phyloP scores from a whole-genome alignment of 2,329 filamentous ascomycete species.

The Tolypocladium cylindrosporum region DNA sequence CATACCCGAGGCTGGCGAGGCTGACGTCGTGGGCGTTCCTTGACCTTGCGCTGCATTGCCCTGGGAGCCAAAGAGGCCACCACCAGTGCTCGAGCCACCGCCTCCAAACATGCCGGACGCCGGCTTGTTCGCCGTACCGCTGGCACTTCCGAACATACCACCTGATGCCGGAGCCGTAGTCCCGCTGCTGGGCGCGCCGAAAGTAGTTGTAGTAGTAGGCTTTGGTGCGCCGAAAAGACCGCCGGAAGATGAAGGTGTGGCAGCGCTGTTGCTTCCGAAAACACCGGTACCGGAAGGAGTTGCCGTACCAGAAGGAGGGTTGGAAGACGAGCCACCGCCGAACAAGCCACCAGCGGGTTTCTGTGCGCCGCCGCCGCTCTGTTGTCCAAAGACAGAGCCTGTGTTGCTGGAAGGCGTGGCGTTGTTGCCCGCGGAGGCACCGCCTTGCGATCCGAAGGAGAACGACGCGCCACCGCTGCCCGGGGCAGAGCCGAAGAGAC shows the following conservation, averaged over 20 bases:
- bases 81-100: conserved; percentile 4
- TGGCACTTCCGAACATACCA: conserved; percentile 6
- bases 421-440: conserved; percentile 13
- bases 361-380: conserved; percentile 14
- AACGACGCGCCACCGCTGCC: conserved; percentile 21
- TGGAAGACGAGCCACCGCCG: conserved; percentile 8
- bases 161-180: conserved; percentile 4
- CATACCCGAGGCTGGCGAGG: conserved; percentile 16
- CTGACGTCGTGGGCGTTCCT: conserved; percentile 12
- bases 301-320: conserved; percentile 5
- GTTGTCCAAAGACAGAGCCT: conserved; percentile 21
- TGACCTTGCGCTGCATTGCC: conserved; percentile 7
- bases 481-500: conserved; percentile 27
- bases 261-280: conserved; percentile 7
- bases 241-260: background rate
- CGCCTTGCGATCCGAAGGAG: conserved; percentile 26
- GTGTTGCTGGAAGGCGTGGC: conserved; percentile 17
- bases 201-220: conserved; percentile 5
- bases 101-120: conserved; percentile 15
- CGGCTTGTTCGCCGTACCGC: conserved; percentile 12
- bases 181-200: conserved; percentile 9
- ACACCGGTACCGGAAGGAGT: conserved; percentile 8
- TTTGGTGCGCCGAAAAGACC: conserved; percentile 8
- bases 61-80: conserved; percentile 7
- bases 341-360: conserved; percentile 22